phyloP scores from a whole-genome alignment of 192 early-diverging fungal species.

The Diversispora epigaea region DNA sequence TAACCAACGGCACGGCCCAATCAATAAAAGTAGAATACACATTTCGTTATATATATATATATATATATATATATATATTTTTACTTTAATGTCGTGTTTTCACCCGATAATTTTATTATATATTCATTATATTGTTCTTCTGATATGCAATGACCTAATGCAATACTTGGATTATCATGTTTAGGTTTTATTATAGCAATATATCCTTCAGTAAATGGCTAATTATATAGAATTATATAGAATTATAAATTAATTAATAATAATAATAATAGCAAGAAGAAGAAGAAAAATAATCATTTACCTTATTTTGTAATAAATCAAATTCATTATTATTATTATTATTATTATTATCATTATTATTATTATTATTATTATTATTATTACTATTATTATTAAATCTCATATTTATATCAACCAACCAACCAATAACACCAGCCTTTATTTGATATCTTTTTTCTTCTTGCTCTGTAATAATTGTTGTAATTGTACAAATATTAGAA shows the following conservation, averaged over 20 bases:
- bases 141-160: conserved; percentile 22
- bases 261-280: background rate
- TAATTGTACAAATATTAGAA: conserved; percentile 10
- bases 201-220: conserved; percentile 32
- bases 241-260: background rate
- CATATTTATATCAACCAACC: conserved; percentile 27
- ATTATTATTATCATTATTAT: background rate
- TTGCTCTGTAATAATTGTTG: background rate
- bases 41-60: too few species aligned
- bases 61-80: too few species aligned
- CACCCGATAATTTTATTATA: too few species aligned
- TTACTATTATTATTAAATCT: background rate
- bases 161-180: conserved; percentile 16
- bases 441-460: conserved; percentile 1
- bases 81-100: too few species aligned
- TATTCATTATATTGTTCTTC: conserved; percentile 20
- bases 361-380: background rate
- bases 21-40: too few species aligned
- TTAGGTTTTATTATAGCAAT: conserved; percentile 36
- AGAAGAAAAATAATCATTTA: background rate
- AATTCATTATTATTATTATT: background rate
- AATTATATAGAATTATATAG: background rate
- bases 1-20: too few species aligned
- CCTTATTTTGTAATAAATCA: conserved; percentile 10
- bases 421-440: conserved; percentile 8